These are phyloP conservation scores for Dujonia santamariae DNA, from an alignment of 1,139 yeast genomes.

Conservation along the genomic window DNA sequence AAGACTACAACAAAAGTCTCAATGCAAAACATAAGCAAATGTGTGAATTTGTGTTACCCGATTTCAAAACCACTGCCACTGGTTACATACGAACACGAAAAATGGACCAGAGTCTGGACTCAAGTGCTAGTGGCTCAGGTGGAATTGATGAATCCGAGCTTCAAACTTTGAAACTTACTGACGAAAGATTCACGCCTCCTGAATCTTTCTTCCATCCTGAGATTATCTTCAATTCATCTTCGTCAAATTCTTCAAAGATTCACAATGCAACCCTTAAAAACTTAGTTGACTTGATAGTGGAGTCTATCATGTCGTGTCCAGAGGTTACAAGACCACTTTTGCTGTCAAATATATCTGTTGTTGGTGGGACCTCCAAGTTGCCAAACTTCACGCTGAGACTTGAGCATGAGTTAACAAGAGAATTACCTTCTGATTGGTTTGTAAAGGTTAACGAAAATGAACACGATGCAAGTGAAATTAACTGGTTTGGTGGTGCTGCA, in stretches of 20 bases:
- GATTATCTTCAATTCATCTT: slow-evolving; percentile 41
- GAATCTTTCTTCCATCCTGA: slow-evolving; percentile 88
- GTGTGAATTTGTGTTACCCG: slow-evolving; percentile 80
- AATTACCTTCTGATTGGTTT: slow-evolving; percentile 65
- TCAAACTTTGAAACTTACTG: slow-evolving; percentile 67
- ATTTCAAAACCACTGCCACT: slow-evolving; percentile 71
- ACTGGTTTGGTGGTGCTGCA: slow-evolving; percentile 44
- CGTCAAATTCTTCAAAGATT: slow-evolving; percentile 27
- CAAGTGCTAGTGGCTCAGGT: not conserved
- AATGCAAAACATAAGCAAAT: slow-evolving; percentile 23
- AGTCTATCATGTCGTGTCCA: slow-evolving; percentile 69
- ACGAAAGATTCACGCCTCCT: slow-evolving; percentile 85
- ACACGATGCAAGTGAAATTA: slow-evolving; percentile 23
- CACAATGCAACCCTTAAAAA: slow-evolving; percentile 62
- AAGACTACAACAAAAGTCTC: slow-evolving; percentile 60
- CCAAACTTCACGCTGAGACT: slow-evolving; percentile 67
- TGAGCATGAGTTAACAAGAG: slow-evolving; percentile 56
- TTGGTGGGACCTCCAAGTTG: slow-evolving; percentile 79
- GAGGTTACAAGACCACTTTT: slow-evolving; percentile 73
- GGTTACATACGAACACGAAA: slow-evolving; percentile 46
- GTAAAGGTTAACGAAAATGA: slow-evolving; percentile 41
- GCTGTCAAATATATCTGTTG: slow-evolving; percentile 72
- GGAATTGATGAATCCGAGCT: slow-evolving; percentile 32
- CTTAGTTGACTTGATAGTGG: slow-evolving; percentile 74
- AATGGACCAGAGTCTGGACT: not conserved